Percentiles rank a stretch among this genome's conserved stretches.
Evolutionary conservation across 2,329 filamentous ascomycete species (phyloP).

Genomic region (Phaeosphaeriaceae sp.): DNA sequence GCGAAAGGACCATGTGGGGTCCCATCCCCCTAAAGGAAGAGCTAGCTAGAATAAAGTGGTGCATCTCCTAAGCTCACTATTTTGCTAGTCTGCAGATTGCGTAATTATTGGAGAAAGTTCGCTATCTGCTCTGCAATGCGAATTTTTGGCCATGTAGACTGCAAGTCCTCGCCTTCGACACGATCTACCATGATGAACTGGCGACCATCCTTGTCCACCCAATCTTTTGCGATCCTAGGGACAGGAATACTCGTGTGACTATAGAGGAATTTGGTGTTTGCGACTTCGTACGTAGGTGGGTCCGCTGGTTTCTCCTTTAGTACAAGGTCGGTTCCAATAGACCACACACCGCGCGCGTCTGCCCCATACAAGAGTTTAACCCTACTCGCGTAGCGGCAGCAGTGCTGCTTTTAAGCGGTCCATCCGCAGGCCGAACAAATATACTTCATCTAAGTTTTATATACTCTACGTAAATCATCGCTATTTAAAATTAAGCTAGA

Average conservation of each 20-base stretch:
- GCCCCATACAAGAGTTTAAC: conserved; percentile 32
- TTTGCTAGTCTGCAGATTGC: background rate
- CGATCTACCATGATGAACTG: conserved; percentile 3
- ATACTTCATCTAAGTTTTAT: too few relatives aligned
- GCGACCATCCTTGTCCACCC: conserved; percentile 1
- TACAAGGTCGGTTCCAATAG: conserved; percentile 37
- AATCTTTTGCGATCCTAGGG: conserved; percentile 4
- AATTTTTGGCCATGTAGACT: conserved; percentile 5
- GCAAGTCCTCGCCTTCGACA: conserved; percentile 2
- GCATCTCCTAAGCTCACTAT: background rate
- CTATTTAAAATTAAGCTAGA: too few relatives aligned
- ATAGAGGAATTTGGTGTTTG: conserved; percentile 36
- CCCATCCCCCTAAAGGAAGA: too few relatives aligned
- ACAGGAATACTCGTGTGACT: conserved; percentile 6
- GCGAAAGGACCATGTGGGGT: too few relatives aligned
- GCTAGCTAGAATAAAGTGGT: too few relatives aligned
- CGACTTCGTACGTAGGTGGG: conserved; percentile 5
- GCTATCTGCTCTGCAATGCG: conserved; percentile 7
- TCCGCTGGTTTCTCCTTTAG: conserved; percentile 29
- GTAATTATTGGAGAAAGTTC: conserved; percentile 2
- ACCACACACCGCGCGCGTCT: conserved; percentile 36
- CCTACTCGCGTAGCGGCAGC: conserved; percentile 4
- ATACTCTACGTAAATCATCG: too few relatives aligned
- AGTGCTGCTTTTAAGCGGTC: background rate
- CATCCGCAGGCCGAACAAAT: conserved; percentile 9